phyloP scores from a whole-genome alignment of 768 basidiomycete genomes.

The Cantharellus anzutake region DNA sequence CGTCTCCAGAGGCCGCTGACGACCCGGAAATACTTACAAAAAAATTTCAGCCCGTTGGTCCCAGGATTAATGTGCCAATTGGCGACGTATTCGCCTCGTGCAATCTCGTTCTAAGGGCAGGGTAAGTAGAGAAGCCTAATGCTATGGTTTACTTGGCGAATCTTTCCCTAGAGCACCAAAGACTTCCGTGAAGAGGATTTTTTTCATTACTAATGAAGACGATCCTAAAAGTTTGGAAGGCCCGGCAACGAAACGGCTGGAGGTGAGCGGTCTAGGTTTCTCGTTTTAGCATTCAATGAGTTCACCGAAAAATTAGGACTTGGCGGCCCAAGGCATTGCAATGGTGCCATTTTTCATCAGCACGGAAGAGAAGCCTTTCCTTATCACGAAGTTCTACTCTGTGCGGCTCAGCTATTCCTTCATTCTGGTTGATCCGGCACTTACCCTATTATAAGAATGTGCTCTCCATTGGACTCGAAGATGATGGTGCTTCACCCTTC shows the following conservation, averaged over 20 bases:
- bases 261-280: neutral
- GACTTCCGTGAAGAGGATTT: conserved; percentile 80
- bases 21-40: conserved; percentile 36
- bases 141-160: neutral
- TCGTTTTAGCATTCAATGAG: neutral
- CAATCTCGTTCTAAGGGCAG: conserved; percentile 75
- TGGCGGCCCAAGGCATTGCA: conserved; percentile 56
- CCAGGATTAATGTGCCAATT: conserved; percentile 40
- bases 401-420: conserved; percentile 23
- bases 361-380: conserved; percentile 44
- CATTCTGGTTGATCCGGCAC: neutral
- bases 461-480: conserved; percentile 30
- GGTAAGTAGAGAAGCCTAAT: conserved; percentile 27
- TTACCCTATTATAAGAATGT: conserved; percentile 28
- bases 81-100: conserved; percentile 84
- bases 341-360: conserved; percentile 85
- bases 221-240: conserved; percentile 25
- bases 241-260: neutral
- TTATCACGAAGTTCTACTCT: conserved; percentile 57
- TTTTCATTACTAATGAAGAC: conserved; percentile 84
- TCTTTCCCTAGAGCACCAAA: conserved; percentile 46
- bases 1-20: conserved; percentile 38
- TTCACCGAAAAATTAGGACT: conserved; percentile 32
- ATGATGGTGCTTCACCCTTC: conserved; percentile 34
- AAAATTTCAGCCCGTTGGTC: conserved; percentile 44